Percentiles rank a stretch among this genome's conserved stretches.
Evolutionary conservation across 441 rosid genomes (phyloP).

Genomic region (Flueggea neowawraea): DNA sequence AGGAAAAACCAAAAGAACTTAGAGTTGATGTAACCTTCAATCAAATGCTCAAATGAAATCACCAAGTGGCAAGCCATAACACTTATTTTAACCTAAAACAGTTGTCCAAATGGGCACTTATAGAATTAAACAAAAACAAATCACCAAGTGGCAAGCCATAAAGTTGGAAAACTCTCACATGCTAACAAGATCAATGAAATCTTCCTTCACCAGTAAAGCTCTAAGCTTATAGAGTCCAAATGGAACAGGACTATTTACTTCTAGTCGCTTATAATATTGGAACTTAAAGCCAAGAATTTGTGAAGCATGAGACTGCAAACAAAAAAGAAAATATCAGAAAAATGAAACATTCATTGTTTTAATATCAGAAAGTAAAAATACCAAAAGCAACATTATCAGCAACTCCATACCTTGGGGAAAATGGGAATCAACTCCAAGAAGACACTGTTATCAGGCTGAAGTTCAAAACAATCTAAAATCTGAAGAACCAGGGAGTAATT

Average conservation of each 20-base stretch:
- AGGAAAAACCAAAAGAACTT: too few relatives aligned
- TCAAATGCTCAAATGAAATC: too few relatives aligned
- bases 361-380: conserved; percentile 5
- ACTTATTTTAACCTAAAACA: too few relatives aligned
- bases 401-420: conserved; percentile 81
- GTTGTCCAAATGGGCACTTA: too few relatives aligned
- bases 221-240: conserved; percentile 93
- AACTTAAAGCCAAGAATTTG: conserved; percentile 99
- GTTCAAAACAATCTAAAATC: conserved; percentile 98
- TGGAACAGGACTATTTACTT: conserved; percentile 83
- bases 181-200: conserved; percentile 94
- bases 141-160: conserved; percentile 1
- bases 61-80: too few relatives aligned
- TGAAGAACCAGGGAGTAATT: conserved; percentile 36
- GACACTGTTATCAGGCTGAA: conserved; percentile 70
- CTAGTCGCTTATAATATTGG: conserved; percentile 93
- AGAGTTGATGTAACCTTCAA: too few relatives aligned
- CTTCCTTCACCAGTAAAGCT: conserved; percentile 92
- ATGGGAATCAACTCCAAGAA: conserved; percentile 93
- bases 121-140: background rate
- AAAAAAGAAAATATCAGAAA: background rate
- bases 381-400: background rate
- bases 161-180: conserved; percentile 52
- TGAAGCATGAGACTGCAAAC: conserved; percentile 98
- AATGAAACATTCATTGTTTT: background rate